Evolutionary conservation across 1,139 yeast genomes (phyloP).

Genomic region (Protomyces inouyei): DNA sequence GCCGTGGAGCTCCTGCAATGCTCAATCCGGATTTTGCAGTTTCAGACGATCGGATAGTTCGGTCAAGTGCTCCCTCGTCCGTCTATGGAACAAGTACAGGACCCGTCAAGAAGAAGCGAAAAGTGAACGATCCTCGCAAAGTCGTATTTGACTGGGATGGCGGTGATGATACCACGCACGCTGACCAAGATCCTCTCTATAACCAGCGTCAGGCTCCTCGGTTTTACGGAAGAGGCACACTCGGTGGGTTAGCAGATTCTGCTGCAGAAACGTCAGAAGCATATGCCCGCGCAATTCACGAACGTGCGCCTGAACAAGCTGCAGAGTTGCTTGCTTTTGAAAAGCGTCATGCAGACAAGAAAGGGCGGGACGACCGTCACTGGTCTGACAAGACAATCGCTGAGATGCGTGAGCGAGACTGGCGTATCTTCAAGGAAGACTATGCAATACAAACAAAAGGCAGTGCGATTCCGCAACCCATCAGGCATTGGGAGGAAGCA

Average conservation of each 20-base stretch:
- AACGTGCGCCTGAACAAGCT: slow-evolving; percentile 9
- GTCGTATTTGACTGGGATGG: slow-evolving; percentile 69
- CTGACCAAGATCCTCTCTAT: slow-evolving; percentile 46
- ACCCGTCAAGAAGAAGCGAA: slow-evolving; percentile 28
- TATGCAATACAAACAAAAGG: slow-evolving; percentile 59
- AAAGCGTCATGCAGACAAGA: slow-evolving; percentile 8
- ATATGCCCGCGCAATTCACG: slow-evolving; percentile 11
- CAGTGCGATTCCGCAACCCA: slow-evolving; percentile 51
- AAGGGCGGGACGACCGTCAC: slow-evolving; percentile 44
- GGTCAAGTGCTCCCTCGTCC: no score
- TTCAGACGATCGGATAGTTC: neutral
- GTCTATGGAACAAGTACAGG: neutral
- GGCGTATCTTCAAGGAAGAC: slow-evolving; percentile 85
- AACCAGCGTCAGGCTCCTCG: slow-evolving; percentile 30
- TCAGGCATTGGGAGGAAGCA: slow-evolving; percentile 70
- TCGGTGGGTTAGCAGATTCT: slow-evolving; percentile 20
- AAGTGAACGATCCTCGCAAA: slow-evolving; percentile 37
- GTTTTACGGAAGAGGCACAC: slow-evolving; percentile 34
- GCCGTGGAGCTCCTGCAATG: neutral
- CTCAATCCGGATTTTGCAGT: neutral
- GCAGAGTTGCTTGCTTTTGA: slow-evolving; percentile 12
- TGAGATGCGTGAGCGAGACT: slow-evolving; percentile 75
- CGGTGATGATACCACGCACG: slow-evolving; percentile 57
- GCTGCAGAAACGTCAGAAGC: neutral
- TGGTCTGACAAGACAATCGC: slow-evolving; percentile 66